These are phyloP conservation scores for Dryadomyces quercus-mongolicae DNA, from an alignment of 2,329 filamentous ascomycete species.

Conservation along the genomic window DNA sequence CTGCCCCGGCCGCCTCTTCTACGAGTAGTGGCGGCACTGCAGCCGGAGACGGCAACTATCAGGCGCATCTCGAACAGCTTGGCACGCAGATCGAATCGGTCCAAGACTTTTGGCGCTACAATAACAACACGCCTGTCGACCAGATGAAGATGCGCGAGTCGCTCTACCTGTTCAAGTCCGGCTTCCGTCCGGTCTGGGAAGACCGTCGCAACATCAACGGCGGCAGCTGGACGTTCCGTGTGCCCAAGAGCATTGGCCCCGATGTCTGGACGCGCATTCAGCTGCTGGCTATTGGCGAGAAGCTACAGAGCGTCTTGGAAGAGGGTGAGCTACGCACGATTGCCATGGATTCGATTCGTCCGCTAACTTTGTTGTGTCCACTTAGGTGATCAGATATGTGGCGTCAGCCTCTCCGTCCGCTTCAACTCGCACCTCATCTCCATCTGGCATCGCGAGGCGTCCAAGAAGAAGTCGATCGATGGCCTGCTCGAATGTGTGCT, in stretches of 20 bases:
- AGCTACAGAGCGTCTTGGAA: constrained; percentile 61
- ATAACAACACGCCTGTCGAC: constrained; percentile 68
- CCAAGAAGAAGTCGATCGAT: constrained; percentile 68
- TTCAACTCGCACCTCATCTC: constrained; percentile 84
- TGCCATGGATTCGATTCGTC: too few relatives aligned
- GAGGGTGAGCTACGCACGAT: constrained; percentile 37
- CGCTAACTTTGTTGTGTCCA: background rate
- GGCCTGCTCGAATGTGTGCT: constrained; percentile 62
- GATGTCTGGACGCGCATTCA: constrained; percentile 75
- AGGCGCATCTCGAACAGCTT: constrained; percentile 47
- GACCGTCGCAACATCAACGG: constrained; percentile 78
- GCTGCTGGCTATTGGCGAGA: constrained; percentile 72
- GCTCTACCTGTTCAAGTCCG: constrained; percentile 68
- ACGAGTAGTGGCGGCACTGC: background rate
- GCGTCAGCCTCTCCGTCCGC: constrained; percentile 74
- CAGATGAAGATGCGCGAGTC: constrained; percentile 67
- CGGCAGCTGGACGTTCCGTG: constrained; percentile 85
- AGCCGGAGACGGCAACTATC: constrained; percentile 28
- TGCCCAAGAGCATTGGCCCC: constrained; percentile 60
- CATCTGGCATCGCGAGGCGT: constrained; percentile 85
- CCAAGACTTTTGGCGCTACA: constrained; percentile 75
- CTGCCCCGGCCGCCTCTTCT: background rate
- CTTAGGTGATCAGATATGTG: constrained; percentile 81
- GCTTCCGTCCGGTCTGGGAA: constrained; percentile 69
- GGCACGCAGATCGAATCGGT: constrained; percentile 61